Conservation (phyloP, 768 basidiomycete genomes). For the Vararia minispora region DNA sequence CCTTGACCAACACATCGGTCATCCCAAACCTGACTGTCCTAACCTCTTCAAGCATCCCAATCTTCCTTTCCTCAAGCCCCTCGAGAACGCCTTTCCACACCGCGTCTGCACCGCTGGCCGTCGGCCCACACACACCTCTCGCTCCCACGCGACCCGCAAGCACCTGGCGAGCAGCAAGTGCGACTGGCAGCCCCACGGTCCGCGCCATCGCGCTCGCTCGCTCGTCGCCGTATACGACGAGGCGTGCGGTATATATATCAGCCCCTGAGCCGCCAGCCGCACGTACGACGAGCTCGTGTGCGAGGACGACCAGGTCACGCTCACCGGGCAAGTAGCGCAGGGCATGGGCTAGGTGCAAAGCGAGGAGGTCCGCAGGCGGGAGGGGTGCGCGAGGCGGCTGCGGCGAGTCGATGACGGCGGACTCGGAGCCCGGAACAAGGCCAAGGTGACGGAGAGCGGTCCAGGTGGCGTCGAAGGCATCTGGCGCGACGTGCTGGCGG, state of each 20-base stretch:
- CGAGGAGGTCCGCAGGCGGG: constrained; percentile 64
- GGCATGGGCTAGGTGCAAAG: constrained; percentile 57
- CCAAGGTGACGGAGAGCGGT: constrained; percentile 45
- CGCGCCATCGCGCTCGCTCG: constrained; percentile 77
- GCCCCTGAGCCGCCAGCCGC: constrained; percentile 18
- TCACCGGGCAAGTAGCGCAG: constrained; percentile 61
- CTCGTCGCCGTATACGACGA: constrained; percentile 50
- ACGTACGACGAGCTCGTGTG: constrained; percentile 66
- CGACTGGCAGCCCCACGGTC: constrained; percentile 82
- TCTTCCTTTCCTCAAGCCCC: constrained; percentile 39
- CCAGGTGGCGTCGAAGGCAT: constrained; percentile 21
- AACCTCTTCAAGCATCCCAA: constrained; percentile 29
- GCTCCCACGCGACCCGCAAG: constrained; percentile 41
- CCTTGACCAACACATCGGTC: constrained; percentile 14
- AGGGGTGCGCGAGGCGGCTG: constrained; percentile 19
- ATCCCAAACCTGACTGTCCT: constrained; percentile 35
- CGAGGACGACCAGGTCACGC: constrained; percentile 78
- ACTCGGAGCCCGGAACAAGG: too few relatives aligned
- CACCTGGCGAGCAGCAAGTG: constrained; percentile 64
- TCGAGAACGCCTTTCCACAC: constrained; percentile 55
- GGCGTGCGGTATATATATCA: constrained; percentile 54
- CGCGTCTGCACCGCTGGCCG: constrained; percentile 35
- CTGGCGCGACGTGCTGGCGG: constrained; percentile 11
- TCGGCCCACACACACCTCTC: constrained; percentile 64
- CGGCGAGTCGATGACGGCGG: constrained; percentile 12